A percentile compares a stretch with the other conserved stretches of the same genome.
Evolutionary conservation across 2,329 filamentous ascomycete species (phyloP).

Genomic region (Ampelomyces quisqualis): DNA sequence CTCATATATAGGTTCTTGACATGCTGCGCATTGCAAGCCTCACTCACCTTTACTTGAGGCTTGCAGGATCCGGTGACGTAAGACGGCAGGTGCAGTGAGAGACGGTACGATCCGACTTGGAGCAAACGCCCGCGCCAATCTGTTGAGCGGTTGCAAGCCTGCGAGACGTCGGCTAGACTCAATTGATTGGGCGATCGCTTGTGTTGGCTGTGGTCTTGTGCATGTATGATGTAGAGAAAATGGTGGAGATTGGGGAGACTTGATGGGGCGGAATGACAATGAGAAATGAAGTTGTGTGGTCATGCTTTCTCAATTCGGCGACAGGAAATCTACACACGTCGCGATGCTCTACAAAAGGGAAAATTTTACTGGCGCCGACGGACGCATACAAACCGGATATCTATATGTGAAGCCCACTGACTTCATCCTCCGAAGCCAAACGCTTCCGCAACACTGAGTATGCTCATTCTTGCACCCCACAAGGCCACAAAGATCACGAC

Average conservation of each 20-base stretch:
- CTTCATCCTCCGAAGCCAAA: slow-evolving; percentile 62
- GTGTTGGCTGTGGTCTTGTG: too few species aligned
- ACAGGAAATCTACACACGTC: neutral
- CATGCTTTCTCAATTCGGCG: neutral
- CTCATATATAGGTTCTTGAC: too few species aligned
- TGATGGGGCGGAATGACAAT: too few species aligned
- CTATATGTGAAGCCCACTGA: neutral
- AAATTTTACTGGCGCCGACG: neutral
- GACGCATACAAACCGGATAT: neutral
- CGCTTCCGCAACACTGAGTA: slow-evolving; percentile 76
- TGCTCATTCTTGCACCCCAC: slow-evolving; percentile 72
- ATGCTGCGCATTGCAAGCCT: too few species aligned
- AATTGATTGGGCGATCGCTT: neutral
- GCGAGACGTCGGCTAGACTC: neutral
- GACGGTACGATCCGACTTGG: neutral
- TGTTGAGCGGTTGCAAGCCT: neutral
- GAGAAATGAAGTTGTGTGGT: too few species aligned
- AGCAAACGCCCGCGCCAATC: neutral
- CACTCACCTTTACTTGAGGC: slow-evolving; percentile 1
- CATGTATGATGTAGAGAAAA: neutral
- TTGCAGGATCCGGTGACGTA: neutral
- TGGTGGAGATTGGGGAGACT: neutral
- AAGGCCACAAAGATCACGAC: slow-evolving; percentile 71
- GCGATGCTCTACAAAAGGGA: slow-evolving; percentile 1
- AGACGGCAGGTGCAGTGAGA: neutral